Evolutionary conservation across 257 asterid species (phyloP).

Genomic region (Lycium barbarum): DNA sequence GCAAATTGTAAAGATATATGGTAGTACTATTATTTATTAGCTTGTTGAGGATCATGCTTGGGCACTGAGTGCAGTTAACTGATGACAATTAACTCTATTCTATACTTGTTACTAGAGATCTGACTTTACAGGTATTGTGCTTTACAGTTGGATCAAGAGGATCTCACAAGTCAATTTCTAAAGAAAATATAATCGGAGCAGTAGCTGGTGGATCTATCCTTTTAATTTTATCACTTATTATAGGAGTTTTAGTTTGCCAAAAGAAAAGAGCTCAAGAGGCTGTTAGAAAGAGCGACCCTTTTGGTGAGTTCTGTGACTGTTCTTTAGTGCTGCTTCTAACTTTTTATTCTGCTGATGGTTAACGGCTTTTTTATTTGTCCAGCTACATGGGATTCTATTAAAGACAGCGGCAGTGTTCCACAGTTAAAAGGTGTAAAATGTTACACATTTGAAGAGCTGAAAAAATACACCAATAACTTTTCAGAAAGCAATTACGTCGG

Average conservation of each 20-base stretch:
- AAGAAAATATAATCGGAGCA: constrained; percentile 61
- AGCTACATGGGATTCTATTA: constrained; percentile 73
- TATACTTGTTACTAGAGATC: neutral
- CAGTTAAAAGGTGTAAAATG: constrained; percentile 72
- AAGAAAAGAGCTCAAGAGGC: constrained; percentile 68
- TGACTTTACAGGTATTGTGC: neutral
- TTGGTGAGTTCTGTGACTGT: constrained; percentile 52
- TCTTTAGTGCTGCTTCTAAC: constrained; percentile 11
- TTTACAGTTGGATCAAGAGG: constrained; percentile 43
- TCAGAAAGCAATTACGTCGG: constrained; percentile 33
- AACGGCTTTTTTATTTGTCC: constrained; percentile 33
- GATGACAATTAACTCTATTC: neutral
- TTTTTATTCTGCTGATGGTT: constrained; percentile 24
- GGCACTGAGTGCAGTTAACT: neutral
- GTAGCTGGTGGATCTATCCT: constrained; percentile 65
- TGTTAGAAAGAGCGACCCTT: constrained; percentile 67
- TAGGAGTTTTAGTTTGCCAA: constrained; percentile 78
- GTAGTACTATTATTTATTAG: neutral
- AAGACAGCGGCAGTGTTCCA: constrained; percentile 80
- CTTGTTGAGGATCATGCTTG: neutral
- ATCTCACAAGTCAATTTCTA: constrained; percentile 46
- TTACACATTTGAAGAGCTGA: constrained; percentile 73
- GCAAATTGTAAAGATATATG: neutral
- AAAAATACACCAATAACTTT: constrained; percentile 54
- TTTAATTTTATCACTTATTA: constrained; percentile 51